Base-by-base conservation (phyloP, 2,329 filamentous ascomycete species). In the Xylaria hypoxylon region DNA sequence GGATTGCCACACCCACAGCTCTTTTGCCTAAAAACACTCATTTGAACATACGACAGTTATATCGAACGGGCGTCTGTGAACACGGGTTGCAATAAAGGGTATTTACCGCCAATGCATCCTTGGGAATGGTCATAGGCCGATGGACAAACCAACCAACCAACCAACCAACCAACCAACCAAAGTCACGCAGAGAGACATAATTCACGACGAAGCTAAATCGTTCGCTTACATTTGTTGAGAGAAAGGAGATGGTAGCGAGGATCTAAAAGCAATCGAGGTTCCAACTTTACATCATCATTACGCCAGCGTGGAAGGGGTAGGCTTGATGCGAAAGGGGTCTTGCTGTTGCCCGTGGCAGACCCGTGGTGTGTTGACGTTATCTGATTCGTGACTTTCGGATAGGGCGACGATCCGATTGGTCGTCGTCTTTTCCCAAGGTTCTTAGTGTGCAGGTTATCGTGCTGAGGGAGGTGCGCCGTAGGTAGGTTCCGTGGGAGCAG, bases 281-380 rank as follows among this genome's bases (percentile, higher is more conserved):
- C 24, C 40, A 48, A 45, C 15, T 53, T 64, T 28, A 63, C 59
- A 64, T 63, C 59, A 66, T 61, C 5, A 63, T 51, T 55, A 45
- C 56, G 33, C 35, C n/a, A 26, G 40, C 5, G 26, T 50, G 6
- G 38, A 59, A 56, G 24, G 15, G 10, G 31, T 22, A 31, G 24
- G 47, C 38, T 52, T 58, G 47, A 24, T 53, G 52, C 42, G 35
- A 38, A 58, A 45, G 53, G 55, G 45, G 56, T 48, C 44, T 59
- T 47, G 28, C 26, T 22, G 47, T 7, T 71, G 63, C 80, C 77
- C 80, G 80, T 82, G 80, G 78, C 67, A 71, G 70, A 64, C 80
- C 77, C 80, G 80, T 82, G 80, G 78, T 67, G 72, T 68, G 59
- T 77, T 71, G 70, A 74, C 73, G 76, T 68, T 73, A 69, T 79